Evolutionary conservation across 2,329 filamentous ascomycete species (phyloP).

Genomic region (Phoma sp.): DNA sequence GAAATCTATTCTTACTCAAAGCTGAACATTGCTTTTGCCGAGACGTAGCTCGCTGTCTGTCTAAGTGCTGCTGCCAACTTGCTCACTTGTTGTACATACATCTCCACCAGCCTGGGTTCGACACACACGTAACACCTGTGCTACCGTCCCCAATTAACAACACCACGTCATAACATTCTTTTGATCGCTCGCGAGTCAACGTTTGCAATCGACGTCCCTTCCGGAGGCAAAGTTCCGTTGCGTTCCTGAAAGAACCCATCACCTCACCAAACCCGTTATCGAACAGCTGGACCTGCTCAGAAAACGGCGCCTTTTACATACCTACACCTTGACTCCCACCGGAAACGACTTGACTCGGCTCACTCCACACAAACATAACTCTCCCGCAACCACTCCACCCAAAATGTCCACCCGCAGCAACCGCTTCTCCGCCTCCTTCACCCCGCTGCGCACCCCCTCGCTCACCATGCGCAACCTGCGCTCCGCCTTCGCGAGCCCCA

Average conservation of each 20-base stretch:
- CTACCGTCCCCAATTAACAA: conserved; percentile 10
- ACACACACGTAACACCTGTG: conserved; percentile 18
- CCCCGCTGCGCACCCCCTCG: conserved; percentile 38
- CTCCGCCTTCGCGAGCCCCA: conserved; percentile 43
- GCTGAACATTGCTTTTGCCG: not conserved
- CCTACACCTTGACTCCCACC: too few relatives aligned
- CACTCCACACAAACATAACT: not conserved
- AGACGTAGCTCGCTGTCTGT: not conserved
- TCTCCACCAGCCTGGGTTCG: conserved; percentile 1
- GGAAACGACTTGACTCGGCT: too few relatives aligned
- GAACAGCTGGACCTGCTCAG: conserved; percentile 24
- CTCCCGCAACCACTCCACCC: conserved; percentile 5
- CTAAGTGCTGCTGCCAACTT: not conserved
- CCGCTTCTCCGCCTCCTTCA: conserved; percentile 46
- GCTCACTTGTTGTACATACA: conserved; percentile 10
- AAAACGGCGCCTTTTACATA: conserved; percentile 3
- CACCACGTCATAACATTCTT: conserved; percentile 19
- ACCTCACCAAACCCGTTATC: too few relatives aligned
- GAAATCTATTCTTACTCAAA: not conserved
- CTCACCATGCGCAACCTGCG: conserved; percentile 39
- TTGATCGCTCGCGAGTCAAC: conserved; percentile 2
- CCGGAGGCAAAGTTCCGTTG: not conserved
- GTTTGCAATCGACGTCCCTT: conserved; percentile 4
- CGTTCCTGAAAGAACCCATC: too few relatives aligned
- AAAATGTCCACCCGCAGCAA: conserved; percentile 45